Evolutionary conservation across 306 rosid species (phyloP), one percentile per base, ranked within the genome.

Genomic region (Ziziphus jujuba): DNA sequence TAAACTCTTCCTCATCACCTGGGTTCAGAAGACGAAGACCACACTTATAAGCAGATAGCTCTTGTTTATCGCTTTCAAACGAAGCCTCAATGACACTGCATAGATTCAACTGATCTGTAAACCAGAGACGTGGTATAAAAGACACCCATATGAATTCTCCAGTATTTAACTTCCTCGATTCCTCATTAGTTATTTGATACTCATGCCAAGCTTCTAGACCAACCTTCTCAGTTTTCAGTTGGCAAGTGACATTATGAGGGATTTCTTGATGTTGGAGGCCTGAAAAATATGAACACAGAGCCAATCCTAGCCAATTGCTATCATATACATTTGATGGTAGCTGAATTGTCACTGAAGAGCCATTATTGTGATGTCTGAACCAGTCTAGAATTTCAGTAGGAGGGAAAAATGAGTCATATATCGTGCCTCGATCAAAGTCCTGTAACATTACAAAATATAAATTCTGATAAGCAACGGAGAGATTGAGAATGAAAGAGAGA

Each of bases 101-200:
- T 14, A 5, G 9, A 5, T 67, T 24, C 9, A 38, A 43, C 17
- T 63, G 56, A 63, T 56, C 24, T 1, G 28, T 2, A 53, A 67
- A 54, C 63, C 63, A 67, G 3, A 19, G n/a, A 19, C 67, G 36
- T 14, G 67, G 74, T 58, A 69, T 69, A 50, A 40, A 19, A 16
- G 52, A 53, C 7, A 72, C 1, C 56, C 57, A 70, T 33, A 70
- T 15, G 31, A 33, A 17, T 16, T 17, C 24, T 24, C n/a, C 8
- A 25, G 1, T 22, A 2, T 15, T 5, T n/a, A 57, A 25, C 70
- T 20, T 12, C 50, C 23, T 5, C 15, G 6, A 40, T 49, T 12
- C 67, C 11, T 69, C 51, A 19, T 36, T n/a, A 6, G 5, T 56
- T 33, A 58, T 21, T 3, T 20, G 3, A 50, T 76, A 61, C 5